phyloP scores from a whole-genome alignment of 129 eudicot species.

The carrot (Daucus carota) region DH1_v3.0 NC_030386.2:3424501-3425000 shows the following conservation, averaged over 20 bases:
- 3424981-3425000: not conserved
- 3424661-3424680: not conserved
- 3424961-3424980: no score
- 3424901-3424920: no score
- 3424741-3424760: not conserved
- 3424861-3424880: not conserved
- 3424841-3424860: no score
- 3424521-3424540: constrained; percentile 9
- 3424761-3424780: not conserved
- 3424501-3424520: constrained; percentile 14
- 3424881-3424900: no score
- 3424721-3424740: not conserved
- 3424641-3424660: not conserved
- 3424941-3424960: no score
- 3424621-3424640: not conserved
- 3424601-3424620: constrained; percentile 25
- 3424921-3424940: no score
- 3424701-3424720: not conserved
- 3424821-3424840: not conserved
- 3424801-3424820: not conserved
- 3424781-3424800: not conserved
- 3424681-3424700: not conserved
- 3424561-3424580: constrained; percentile 9
- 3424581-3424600: constrained; percentile 18
- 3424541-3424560: constrained; percentile 13